Conservation (phyloP, 2,329 filamentous ascomycete species). For the Botryotinia globosa region DNA sequence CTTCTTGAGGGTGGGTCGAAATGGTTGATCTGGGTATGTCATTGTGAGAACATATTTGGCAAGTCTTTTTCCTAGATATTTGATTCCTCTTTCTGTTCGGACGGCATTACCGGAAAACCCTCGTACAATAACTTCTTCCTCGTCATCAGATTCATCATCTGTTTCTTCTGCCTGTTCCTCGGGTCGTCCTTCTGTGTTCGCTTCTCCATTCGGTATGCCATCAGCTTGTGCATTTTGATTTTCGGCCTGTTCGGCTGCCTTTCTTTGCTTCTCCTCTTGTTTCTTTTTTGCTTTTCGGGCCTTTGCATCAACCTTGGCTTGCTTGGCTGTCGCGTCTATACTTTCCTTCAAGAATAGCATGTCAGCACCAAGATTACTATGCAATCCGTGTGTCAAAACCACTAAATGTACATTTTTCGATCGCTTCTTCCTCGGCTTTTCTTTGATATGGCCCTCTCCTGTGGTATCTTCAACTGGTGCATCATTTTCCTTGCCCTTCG, state of each 20-base stretch:
- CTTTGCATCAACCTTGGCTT: conserved; percentile 69
- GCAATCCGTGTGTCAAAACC: conserved; percentile 86
- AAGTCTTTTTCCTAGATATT: conserved; percentile 91
- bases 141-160: conserved; percentile 51
- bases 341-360: conserved; percentile 98
- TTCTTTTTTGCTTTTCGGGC: conserved; percentile 54
- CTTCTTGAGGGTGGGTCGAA: conserved; percentile 60
- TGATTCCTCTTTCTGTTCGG: conserved; percentile 90
- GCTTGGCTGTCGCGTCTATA: conserved; percentile 78
- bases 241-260: conserved; percentile 24
- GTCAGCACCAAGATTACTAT: conserved; percentile 92
- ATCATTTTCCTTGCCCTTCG: conserved; percentile 30
- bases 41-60: conserved; percentile 86
- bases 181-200: conserved; percentile 20
- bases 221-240: conserved; percentile 21
- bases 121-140: conserved; percentile 83
- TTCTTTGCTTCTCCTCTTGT: conserved; percentile 31
- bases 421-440: conserved; percentile 46
- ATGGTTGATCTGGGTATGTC: conserved; percentile 93
- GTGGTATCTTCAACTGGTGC: conserved; percentile 31
- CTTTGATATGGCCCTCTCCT: conserved; percentile 27
- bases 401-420: conserved; percentile 85
- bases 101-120: conserved; percentile 89
- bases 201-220: conserved; percentile 18
- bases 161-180: conserved; percentile 19